phyloP scores from a whole-genome alignment of 2,329 filamentous ascomycete genomes.

The Fusarium anthophilum region DNA sequence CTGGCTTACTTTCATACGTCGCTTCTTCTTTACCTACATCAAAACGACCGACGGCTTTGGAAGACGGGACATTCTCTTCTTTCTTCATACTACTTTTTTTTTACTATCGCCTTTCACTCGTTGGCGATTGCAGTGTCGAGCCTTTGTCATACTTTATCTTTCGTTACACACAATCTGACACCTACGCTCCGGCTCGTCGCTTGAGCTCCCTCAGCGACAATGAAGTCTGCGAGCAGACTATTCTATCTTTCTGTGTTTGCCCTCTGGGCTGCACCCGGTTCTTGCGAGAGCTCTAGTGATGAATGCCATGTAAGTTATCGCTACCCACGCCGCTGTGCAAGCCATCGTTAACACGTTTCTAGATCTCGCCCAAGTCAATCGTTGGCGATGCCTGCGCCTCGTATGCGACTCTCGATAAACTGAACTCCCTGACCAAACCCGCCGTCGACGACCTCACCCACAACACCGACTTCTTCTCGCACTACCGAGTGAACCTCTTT shows the following conservation, averaged over 20 bases:
- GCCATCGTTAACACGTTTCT: constrained; percentile 52
- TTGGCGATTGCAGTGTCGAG: neutral
- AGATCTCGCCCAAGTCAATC: constrained; percentile 90
- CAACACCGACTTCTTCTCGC: constrained; percentile 96
- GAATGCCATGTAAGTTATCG: constrained; percentile 62
- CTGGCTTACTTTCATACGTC: constrained; percentile 34
- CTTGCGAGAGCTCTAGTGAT: constrained; percentile 57
- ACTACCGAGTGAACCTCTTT: constrained; percentile 95
- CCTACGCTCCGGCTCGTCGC: constrained; percentile 3
- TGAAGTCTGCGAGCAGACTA: constrained; percentile 63
- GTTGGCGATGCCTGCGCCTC: constrained; percentile 95
- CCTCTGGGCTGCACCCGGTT: constrained; percentile 60
- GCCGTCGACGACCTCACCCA: constrained; percentile 82
- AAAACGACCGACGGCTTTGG: constrained; percentile 3
- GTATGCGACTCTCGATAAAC: constrained; percentile 85
- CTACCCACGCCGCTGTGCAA: neutral
- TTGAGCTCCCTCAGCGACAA: constrained; percentile 41
- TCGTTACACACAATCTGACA: neutral
- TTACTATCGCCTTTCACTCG: constrained; percentile 23
- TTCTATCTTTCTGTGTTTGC: constrained; percentile 67
- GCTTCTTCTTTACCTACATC: constrained; percentile 30
- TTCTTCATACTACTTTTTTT: neutral
- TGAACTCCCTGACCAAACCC: constrained; percentile 82
- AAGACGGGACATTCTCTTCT: neutral
- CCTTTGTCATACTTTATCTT: neutral